Evolutionary conservation across 441 rosid species (phyloP).

Genomic region (Kokia cookei): DNA sequence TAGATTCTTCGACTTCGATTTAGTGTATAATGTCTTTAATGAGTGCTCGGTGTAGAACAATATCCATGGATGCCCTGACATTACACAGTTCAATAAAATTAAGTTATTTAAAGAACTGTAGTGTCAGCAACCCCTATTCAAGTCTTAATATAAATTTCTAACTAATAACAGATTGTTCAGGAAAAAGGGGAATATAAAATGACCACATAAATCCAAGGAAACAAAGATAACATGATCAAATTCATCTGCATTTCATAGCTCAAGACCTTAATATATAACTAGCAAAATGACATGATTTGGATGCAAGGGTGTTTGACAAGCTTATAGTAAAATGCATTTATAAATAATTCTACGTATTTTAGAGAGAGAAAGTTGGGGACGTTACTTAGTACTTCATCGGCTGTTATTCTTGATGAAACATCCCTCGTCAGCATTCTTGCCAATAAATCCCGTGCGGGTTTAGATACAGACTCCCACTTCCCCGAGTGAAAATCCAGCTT

Average conservation of each 20-base stretch:
- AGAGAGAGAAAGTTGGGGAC: not conserved
- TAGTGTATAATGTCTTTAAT: conserved; percentile 46
- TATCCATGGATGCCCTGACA: conserved; percentile 92
- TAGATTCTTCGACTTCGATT: conserved; percentile 58
- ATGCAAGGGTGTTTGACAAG: not conserved
- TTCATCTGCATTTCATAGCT: too few relatives aligned
- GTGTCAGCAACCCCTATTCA: not conserved
- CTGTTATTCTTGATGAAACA: conserved; percentile 72
- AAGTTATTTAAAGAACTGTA: not conserved
- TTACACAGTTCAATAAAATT: not conserved
- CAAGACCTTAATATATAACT: too few relatives aligned
- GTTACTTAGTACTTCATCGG: conserved; percentile 85
- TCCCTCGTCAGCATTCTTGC: conserved; percentile 49
- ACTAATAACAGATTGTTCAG: too few relatives aligned
- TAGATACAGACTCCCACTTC: conserved; percentile 71
- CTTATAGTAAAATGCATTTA: not conserved
- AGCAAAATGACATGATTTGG: not conserved
- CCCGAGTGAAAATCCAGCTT: conserved; percentile 82
- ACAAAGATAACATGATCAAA: not conserved
- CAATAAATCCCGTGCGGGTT: conserved; percentile 77
- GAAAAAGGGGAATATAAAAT: too few relatives aligned
- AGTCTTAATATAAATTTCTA: not conserved
- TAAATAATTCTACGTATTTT: not conserved
- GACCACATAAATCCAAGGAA: not conserved
- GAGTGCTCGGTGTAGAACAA: conserved; percentile 79